phyloP scores from a whole-genome alignment of 2,329 filamentous ascomycete species.

The Domatiomyces globalis region DNA sequence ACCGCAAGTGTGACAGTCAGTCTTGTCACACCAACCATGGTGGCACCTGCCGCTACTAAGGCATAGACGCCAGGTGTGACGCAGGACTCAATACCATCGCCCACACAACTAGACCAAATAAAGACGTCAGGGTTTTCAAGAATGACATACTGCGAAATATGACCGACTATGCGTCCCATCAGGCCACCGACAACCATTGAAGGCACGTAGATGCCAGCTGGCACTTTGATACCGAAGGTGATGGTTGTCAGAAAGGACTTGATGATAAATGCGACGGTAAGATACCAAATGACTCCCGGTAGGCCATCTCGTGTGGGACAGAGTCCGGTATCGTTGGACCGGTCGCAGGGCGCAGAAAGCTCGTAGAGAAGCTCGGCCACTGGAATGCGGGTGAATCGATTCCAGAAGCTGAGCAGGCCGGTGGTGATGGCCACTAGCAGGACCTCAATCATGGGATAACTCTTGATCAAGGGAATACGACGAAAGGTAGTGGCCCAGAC shows the following conservation, averaged over 20 bases:
- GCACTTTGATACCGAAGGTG: constrained; percentile 92
- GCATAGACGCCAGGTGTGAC: constrained; percentile 96
- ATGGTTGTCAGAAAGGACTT: constrained; percentile 80
- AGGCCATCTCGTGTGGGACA: constrained; percentile 69
- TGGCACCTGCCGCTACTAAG: constrained; percentile 83
- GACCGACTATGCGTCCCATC: constrained; percentile 76
- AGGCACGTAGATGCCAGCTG: constrained; percentile 92
- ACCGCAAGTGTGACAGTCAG: constrained; percentile 86
- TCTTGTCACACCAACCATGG: constrained; percentile 94
- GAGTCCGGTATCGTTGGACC: constrained; percentile 56
- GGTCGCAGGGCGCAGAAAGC: constrained; percentile 73
- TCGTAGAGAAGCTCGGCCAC: constrained; percentile 86
- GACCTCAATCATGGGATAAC: constrained; percentile 73
- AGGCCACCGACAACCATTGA: constrained; percentile 97
- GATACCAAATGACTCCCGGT: constrained; percentile 55
- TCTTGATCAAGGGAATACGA: constrained; percentile 64
- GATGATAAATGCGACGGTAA: constrained; percentile 69
- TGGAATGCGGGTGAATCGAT: constrained; percentile 71
- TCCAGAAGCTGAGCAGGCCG: constrained; percentile 83
- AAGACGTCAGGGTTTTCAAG: constrained; percentile 56
- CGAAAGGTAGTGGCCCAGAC: constrained; percentile 84
- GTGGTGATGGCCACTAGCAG: constrained; percentile 74
- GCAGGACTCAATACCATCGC: constrained; percentile 51
- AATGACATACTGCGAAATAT: constrained; percentile 68
- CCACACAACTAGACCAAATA: constrained; percentile 60